These are phyloP conservation scores for Saccharomyces kudriavzevii DNA, from an alignment of 805 yeast species.

Conservation along the genomic window DNA sequence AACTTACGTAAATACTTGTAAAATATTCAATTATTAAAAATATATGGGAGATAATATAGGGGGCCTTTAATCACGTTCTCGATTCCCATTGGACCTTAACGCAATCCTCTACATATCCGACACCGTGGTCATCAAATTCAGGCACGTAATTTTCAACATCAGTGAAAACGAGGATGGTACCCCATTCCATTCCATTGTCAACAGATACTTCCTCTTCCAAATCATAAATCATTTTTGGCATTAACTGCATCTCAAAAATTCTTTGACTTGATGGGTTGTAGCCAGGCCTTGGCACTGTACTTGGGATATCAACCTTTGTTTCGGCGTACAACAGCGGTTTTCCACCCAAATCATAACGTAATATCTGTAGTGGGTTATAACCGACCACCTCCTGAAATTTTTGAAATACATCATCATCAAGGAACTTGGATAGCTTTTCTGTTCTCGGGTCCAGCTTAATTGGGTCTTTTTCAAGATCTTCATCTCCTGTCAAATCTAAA, in stretches of 20 bases:
- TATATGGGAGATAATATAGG: not conserved
- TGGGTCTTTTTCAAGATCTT: conserved; percentile 24
- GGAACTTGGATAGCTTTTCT: conserved; percentile 43
- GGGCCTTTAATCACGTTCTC: conserved; percentile 5
- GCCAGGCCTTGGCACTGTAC: conserved; percentile 49
- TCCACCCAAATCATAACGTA: conserved; percentile 78
- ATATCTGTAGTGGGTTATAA: conserved; percentile 78
- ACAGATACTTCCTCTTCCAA: conserved; percentile 51
- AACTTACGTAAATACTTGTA: not conserved
- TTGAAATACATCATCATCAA: conserved; percentile 73
- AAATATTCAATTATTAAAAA: not conserved
- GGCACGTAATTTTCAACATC: conserved; percentile 60
- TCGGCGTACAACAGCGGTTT: conserved; percentile 63
- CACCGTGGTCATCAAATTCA: conserved; percentile 48
- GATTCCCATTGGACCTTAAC: conserved; percentile 83
- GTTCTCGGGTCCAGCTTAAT: conserved; percentile 34
- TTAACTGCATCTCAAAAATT: conserved; percentile 77
- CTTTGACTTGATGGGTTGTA: conserved; percentile 53
- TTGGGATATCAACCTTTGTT: conserved; percentile 32
- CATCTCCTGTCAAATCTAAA: conserved; percentile 36
- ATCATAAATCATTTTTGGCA: conserved; percentile 88
- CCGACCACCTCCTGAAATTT: conserved; percentile 67
- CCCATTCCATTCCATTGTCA: conserved; percentile 92
- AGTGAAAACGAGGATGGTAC: conserved; percentile 78
- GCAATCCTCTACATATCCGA: conserved; percentile 77